phyloP scores from a whole-genome alignment of 2,329 filamentous ascomycete genomes.

The Neurospora sp. region DNA sequence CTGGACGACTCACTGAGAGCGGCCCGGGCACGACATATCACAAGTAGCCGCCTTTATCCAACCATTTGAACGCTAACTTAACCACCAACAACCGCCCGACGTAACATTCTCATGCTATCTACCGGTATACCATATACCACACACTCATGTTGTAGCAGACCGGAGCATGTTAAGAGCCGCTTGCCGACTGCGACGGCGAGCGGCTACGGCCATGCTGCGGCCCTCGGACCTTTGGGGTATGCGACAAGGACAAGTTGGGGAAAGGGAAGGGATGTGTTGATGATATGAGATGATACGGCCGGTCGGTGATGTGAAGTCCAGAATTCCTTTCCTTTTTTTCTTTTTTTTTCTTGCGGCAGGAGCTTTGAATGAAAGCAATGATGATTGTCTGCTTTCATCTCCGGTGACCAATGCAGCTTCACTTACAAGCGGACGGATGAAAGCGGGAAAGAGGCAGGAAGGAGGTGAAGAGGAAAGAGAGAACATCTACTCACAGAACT shows the following conservation, averaged over 20 bases:
- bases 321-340: not conserved
- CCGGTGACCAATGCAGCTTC: too few relatives aligned
- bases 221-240: not conserved
- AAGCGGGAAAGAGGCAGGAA: not conserved
- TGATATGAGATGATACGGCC: not conserved
- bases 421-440: not conserved
- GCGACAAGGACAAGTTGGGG: not conserved
- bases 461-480: not conserved
- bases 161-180: not conserved
- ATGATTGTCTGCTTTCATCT: too few relatives aligned
- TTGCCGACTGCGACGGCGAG: not conserved
- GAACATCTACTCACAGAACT: not conserved
- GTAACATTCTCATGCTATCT: not conserved
- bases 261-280: not conserved
- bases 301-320: not conserved
- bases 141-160: not conserved
- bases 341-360: not conserved
- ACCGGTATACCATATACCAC: not conserved
- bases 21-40: not conserved
- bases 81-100: not conserved
- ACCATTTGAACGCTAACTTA: not conserved
- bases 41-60: not conserved
- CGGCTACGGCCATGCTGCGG: not conserved
- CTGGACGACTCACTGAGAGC: not conserved
- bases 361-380: not conserved